A percentile compares a stretch with the other conserved stretches of the same genome.
These are phyloP conservation scores for Hibiscus syriacus DNA, from an alignment of 345 rosid species.

Conservation along the genomic window DNA sequence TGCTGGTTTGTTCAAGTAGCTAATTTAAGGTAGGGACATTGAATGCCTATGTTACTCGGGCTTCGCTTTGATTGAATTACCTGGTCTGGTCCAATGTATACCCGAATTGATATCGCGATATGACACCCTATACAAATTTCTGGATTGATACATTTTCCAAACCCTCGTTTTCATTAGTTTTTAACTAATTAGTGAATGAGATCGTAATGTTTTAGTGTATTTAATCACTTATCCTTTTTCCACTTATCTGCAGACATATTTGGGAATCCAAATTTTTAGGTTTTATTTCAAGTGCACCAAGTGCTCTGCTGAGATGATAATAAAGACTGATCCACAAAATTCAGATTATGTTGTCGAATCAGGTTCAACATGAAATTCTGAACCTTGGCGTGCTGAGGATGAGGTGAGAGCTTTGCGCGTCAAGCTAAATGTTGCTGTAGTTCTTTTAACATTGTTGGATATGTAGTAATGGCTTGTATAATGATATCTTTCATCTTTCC, in stretches of 20 bases:
- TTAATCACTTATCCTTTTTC: neutral
- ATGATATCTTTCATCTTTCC: neutral
- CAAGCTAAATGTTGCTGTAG: neutral
- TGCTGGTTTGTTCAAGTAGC: neutral
- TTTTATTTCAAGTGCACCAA: slow-evolving; percentile 93
- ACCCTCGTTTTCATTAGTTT: neutral
- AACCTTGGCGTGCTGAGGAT: slow-evolving; percentile 95
- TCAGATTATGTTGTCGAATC: slow-evolving; percentile 88
- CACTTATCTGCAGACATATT: slow-evolving; percentile 52
- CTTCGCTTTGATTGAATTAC: too few species aligned
- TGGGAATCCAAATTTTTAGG: slow-evolving; percentile 84
- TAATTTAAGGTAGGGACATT: neutral
- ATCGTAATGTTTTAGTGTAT: neutral
- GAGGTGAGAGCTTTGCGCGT: slow-evolving; percentile 34
- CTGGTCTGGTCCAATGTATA: too few species aligned
- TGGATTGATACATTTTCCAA: neutral
- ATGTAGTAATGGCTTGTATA: neutral
- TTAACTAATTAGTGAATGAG: neutral
- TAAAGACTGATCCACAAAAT: slow-evolving; percentile 92
- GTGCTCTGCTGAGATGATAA: slow-evolving; percentile 83
- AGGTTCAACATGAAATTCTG: slow-evolving; percentile 79
- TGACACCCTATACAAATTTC: neutral
- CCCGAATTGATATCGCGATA: too few species aligned
- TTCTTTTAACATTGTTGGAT: neutral
- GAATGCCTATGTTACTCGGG: neutral